phyloP scores from a whole-genome alignment of 495 filamentous ascomycete genomes.

The Cairneyella variabilis region DNA sequence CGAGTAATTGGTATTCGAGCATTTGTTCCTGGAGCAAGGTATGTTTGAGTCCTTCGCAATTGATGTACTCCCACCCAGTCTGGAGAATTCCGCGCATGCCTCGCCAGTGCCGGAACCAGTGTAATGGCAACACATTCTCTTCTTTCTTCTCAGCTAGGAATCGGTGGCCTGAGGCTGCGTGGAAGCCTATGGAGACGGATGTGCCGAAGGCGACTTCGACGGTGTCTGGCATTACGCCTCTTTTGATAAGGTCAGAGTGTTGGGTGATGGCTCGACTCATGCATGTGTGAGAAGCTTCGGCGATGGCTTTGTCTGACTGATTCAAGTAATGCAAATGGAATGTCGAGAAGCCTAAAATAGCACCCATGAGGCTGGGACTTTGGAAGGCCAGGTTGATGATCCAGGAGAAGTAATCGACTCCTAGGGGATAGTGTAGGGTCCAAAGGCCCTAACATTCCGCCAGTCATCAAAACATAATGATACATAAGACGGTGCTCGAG shows the following conservation, averaged over 20 bases:
- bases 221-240: slow-evolving; percentile 1
- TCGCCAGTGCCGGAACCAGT: slow-evolving; percentile 7
- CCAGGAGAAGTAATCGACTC: neutral
- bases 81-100: neutral
- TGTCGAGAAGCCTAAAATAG: slow-evolving; percentile 1
- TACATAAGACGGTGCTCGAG: neutral
- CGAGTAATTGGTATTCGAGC: neutral
- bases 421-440: neutral
- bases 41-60: neutral
- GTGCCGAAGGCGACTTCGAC: slow-evolving; percentile 2
- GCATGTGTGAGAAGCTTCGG: neutral
- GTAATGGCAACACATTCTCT: neutral
- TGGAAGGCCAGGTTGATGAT: neutral
- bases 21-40: neutral
- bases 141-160: neutral
- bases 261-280: slow-evolving; percentile 3
- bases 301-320: neutral
- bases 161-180: neutral
- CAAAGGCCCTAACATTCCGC: neutral
- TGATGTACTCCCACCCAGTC: neutral
- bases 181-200: neutral
- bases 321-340: slow-evolving; percentile 2
- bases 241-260: neutral
- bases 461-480: slow-evolving; percentile 6
- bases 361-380: slow-evolving; percentile 5